Conservation (phyloP, 768 basidiomycete genomes). For the Lentinula sp. region DNA sequence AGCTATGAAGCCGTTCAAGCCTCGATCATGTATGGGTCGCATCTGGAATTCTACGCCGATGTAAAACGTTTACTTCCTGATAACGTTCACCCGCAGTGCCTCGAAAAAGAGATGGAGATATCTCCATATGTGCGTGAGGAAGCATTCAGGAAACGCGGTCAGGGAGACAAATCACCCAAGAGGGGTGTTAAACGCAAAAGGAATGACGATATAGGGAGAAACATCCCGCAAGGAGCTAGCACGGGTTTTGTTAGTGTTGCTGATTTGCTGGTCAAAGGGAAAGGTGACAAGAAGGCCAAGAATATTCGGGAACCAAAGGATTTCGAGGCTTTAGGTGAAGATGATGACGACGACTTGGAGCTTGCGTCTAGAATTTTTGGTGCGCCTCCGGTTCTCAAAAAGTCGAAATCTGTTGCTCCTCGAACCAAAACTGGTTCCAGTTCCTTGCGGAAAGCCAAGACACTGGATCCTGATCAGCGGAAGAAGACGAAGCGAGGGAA, state of each 20-base stretch:
- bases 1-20: conserved; percentile 87
- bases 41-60: conserved; percentile 90
- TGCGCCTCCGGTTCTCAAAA: conserved; percentile 31
- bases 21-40: conserved; percentile 77
- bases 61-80: conserved; percentile 81
- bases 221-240: conserved; percentile 69
- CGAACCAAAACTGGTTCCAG: conserved; percentile 25
- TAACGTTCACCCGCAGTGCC: conserved; percentile 65
- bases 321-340: conserved; percentile 50
- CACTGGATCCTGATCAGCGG: conserved; percentile 24
- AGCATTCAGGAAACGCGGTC: conserved; percentile 26
- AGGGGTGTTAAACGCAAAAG: conserved; percentile 60
- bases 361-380: conserved; percentile 50
- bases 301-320: conserved; percentile 25
- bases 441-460: conserved; percentile 37
- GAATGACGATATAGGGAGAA: conserved; percentile 58
- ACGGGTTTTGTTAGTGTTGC: conserved; percentile 68
- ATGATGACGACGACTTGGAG: conserved; percentile 65
- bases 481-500: conserved; percentile 17
- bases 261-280: conserved; percentile 49
- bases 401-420: conserved; percentile 28
- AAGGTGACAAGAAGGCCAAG: conserved; percentile 38
- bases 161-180: conserved; percentile 21
- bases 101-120: conserved; percentile 82
- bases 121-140: conserved; percentile 60